Evolutionary conservation across 257 asterid genomes (phyloP).

Genomic region (Paraleonurus japonicus): DNA sequence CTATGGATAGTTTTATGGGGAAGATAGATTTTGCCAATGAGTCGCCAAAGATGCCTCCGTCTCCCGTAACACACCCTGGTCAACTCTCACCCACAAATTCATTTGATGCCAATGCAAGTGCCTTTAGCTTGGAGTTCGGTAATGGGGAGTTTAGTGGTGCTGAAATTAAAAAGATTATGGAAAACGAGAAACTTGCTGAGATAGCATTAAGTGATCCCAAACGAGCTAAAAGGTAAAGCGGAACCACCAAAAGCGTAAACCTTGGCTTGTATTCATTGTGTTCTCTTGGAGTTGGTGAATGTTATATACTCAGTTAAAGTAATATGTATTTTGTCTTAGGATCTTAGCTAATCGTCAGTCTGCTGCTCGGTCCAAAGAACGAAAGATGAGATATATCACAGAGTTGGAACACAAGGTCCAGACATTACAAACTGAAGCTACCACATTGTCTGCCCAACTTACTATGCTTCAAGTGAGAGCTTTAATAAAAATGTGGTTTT

Average conservation of each 20-base stretch:
- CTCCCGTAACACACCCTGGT: constrained; percentile 60
- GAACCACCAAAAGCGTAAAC: constrained; percentile 8
- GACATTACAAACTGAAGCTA: constrained; percentile 72
- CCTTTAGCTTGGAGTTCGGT: constrained; percentile 64
- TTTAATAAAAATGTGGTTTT: not conserved
- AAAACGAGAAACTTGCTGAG: constrained; percentile 64
- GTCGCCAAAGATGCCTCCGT: constrained; percentile 66
- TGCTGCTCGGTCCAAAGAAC: constrained; percentile 80
- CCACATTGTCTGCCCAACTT: constrained; percentile 73
- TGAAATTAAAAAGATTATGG: constrained; percentile 70
- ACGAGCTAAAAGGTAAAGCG: constrained; percentile 59
- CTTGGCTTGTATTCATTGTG: not conserved
- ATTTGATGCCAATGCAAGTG: constrained; percentile 40
- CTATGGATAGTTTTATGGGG: constrained; percentile 92
- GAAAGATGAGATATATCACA: constrained; percentile 60
- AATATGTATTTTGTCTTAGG: constrained; percentile 32
- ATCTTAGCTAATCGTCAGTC: constrained; percentile 74
- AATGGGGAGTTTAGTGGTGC: constrained; percentile 72
- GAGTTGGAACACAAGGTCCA: constrained; percentile 82
- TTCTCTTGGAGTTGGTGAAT: constrained; percentile 3
- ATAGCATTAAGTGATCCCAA: constrained; percentile 68
- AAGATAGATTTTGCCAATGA: constrained; percentile 66
- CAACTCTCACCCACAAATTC: constrained; percentile 58
- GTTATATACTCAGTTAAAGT: not conserved
- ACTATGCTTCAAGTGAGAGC: constrained; percentile 63